Evolutionary conservation across 2,329 filamentous ascomycete species (phyloP).

Genomic region (Xylariaceae sp.): DNA sequence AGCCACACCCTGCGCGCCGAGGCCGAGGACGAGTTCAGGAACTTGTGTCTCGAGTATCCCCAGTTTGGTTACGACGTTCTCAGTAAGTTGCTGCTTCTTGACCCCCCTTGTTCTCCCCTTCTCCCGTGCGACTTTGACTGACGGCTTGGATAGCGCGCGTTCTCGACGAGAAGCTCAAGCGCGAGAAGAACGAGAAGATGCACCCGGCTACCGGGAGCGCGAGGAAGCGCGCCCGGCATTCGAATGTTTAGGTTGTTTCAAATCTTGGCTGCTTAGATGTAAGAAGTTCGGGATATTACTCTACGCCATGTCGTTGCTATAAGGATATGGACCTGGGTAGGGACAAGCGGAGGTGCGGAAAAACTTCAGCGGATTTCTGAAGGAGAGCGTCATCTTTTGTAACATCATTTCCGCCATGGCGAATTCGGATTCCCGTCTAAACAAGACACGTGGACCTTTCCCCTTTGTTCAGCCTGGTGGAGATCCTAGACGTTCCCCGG

Average conservation of each 20-base stretch:
- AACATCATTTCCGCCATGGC: conserved; percentile 1
- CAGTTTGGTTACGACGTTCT: conserved; percentile 93
- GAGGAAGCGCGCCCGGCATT: conserved; percentile 56
- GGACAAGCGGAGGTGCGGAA: background rate
- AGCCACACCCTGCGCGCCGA: conserved; percentile 79
- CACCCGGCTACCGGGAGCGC: conserved; percentile 47
- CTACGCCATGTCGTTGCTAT: background rate
- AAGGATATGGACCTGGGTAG: background rate
- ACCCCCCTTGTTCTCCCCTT: background rate
- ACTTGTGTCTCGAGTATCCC: conserved; percentile 82
- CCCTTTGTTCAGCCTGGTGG: background rate
- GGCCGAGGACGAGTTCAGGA: conserved; percentile 79
- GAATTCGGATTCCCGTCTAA: background rate
- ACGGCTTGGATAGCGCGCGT: conserved; percentile 47
- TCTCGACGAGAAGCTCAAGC: conserved; percentile 63
- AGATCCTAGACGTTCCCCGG: no score
- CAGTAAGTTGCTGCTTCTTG: conserved; percentile 48
- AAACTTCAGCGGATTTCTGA: background rate
- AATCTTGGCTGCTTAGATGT: background rate
- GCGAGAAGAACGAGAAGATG: conserved; percentile 58
- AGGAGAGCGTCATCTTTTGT: background rate
- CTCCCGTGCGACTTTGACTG: background rate
- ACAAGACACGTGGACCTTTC: background rate
- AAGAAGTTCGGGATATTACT: background rate
- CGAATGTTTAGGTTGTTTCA: conserved; percentile 30